A percentile compares a stretch with the other conserved stretches of the same genome.
Evolutionary conservation across 2,329 filamentous ascomycete species (phyloP).

Genomic region (Neodidymelliopsis sp.): DNA sequence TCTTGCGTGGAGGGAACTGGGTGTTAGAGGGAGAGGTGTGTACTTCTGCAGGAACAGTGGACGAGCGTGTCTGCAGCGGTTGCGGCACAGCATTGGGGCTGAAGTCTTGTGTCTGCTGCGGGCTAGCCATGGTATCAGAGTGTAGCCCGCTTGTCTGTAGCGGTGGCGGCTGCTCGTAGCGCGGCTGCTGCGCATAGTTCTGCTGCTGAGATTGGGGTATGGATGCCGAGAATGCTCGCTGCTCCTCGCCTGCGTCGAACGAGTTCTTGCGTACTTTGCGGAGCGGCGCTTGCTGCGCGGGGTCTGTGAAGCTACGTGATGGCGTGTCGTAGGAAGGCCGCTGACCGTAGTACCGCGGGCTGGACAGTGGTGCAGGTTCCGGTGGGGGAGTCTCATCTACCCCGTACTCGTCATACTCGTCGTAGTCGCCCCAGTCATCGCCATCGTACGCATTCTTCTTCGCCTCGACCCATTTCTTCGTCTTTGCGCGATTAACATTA

Average conservation of each 20-base stretch:
- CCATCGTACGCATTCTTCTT: conserved; percentile 88
- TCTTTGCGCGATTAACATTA: conserved; percentile 88
- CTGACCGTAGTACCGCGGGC: conserved; percentile 53
- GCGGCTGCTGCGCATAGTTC: conserved; percentile 20
- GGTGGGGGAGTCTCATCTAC: conserved; percentile 56
- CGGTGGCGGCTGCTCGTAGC: conserved; percentile 21
- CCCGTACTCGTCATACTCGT: conserved; percentile 65
- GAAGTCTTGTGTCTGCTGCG: conserved; percentile 57
- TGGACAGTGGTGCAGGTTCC: conserved; percentile 50
- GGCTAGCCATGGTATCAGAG: conserved; percentile 42
- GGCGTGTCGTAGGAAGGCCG: conserved; percentile 28
- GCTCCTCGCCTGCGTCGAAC: conserved; percentile 64
- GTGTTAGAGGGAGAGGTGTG: conserved; percentile 41
- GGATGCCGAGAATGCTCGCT: conserved; percentile 56
- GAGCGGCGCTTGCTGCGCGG: conserved; percentile 40
- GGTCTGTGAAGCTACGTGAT: conserved; percentile 52
- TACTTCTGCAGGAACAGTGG: conserved; percentile 47
- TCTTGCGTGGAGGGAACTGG: conserved; percentile 67
- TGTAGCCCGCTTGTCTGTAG: conserved; percentile 38
- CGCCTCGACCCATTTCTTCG: conserved; percentile 93
- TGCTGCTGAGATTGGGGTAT: conserved; percentile 32
- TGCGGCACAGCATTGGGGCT: conserved; percentile 61
- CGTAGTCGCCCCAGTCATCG: conserved; percentile 84
- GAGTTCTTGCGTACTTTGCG: conserved; percentile 54
- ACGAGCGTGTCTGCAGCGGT: conserved; percentile 56